Conservation (phyloP, 768 basidiomycete species). For the Brasilioporus rufonigricans region DNA sequence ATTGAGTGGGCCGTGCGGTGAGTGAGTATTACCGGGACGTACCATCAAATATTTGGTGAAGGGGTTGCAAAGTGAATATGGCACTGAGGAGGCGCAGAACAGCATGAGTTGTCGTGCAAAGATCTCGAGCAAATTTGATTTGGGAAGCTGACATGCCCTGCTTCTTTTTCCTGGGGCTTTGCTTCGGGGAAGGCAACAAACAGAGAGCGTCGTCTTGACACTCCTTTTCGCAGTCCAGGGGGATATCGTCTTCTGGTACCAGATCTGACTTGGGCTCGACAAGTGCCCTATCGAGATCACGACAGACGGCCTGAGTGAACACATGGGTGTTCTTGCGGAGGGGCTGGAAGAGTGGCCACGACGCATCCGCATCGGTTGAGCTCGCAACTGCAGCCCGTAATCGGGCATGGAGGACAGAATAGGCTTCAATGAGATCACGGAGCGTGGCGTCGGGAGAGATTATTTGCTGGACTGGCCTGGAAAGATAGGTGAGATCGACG, state of each 20-base stretch:
- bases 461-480: conserved; percentile 61
- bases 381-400: conserved; percentile 45
- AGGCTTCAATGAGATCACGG: conserved; percentile 67
- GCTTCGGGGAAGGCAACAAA: conserved; percentile 65
- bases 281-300: conserved; percentile 66
- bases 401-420: conserved; percentile 66
- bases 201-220: conserved; percentile 25
- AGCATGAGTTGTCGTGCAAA: conserved; percentile 70
- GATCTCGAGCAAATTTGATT: conserved; percentile 75
- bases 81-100: conserved; percentile 64
- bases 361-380: conserved; percentile 53
- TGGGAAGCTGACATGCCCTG: conserved; percentile 75
- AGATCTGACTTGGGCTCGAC: conserved; percentile 47
- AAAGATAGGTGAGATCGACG: conserved; percentile 59
- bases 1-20: conserved; percentile 5
- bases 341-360: conserved; percentile 73
- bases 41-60: conserved; percentile 66
- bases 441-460: conserved; percentile 47
- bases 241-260: conserved; percentile 20
- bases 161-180: conserved; percentile 54
- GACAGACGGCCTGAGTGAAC: conserved; percentile 58
- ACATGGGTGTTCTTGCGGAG: conserved; percentile 50
- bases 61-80: conserved; percentile 57
- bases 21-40: conserved; percentile 14
- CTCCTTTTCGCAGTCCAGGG: conserved; percentile 24